Conservation (phyloP, 1,284 basidiomycete genomes). For the Coniophora puteana region DNA sequence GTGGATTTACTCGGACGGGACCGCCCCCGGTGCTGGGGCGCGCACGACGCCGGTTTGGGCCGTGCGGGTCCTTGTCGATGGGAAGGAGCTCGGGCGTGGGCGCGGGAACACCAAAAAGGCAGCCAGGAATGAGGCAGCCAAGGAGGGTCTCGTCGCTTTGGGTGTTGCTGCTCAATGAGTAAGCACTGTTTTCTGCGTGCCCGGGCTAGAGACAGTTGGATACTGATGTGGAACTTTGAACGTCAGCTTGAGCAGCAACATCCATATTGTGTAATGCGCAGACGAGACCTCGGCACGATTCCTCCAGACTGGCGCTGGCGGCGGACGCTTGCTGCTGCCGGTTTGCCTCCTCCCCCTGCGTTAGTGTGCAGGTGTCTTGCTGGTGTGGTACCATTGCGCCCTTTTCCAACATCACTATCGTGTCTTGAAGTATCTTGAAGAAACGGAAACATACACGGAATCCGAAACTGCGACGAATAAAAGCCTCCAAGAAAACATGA, state of each 20-base stretch:
- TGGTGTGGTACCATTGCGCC: constrained; percentile 12
- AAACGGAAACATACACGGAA: too few relatives aligned
- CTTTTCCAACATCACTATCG: neutral
- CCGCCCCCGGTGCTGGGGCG: constrained; percentile 36
- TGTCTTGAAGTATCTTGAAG: neutral
- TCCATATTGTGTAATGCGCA: too few relatives aligned
- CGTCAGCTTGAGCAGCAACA: neutral
- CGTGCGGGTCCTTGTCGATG: constrained; percentile 58
- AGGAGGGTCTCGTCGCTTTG: constrained; percentile 48
- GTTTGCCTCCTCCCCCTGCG: constrained; percentile 33
- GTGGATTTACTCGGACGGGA: constrained; percentile 58
- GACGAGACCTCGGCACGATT: constrained; percentile 36
- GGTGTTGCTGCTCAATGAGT: constrained; percentile 42
- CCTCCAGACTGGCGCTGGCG: constrained; percentile 58
- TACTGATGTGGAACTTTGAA: constrained; percentile 1
- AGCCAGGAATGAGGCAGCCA: constrained; percentile 70
- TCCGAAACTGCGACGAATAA: too few relatives aligned
- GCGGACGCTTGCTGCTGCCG: constrained; percentile 13
- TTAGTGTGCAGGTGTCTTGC: constrained; percentile 52
- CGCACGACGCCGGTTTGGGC: constrained; percentile 70
- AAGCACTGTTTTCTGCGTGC: too few relatives aligned
- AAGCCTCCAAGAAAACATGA: too few relatives aligned
- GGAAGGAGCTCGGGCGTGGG: constrained; percentile 53
- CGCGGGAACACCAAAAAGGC: constrained; percentile 70
- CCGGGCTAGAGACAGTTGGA: too few relatives aligned